phyloP scores from a whole-genome alignment of 2,329 filamentous ascomycete genomes.

The Apiospora hydei region DNA sequence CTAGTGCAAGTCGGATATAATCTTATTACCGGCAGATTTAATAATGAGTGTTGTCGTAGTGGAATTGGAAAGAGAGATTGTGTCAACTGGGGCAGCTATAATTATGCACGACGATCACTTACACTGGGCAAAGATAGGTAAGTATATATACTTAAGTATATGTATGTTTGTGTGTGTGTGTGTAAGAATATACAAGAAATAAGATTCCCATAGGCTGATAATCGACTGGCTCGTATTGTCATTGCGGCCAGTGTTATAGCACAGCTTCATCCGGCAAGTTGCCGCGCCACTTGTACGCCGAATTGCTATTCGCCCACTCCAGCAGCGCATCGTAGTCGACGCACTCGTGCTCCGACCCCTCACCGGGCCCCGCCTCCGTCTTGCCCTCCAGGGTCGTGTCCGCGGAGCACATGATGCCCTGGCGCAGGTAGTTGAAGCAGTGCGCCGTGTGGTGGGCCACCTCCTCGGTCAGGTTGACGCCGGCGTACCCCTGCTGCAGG shows the following conservation, averaged over 20 bases:
- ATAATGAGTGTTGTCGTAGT: too few relatives aligned
- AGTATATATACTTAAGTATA: too few relatives aligned
- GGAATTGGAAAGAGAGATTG: too few relatives aligned
- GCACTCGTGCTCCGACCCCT: conserved; percentile 46
- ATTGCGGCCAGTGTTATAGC: background rate
- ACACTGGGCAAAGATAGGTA: too few relatives aligned
- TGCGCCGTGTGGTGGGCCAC: conserved; percentile 56
- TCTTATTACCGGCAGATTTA: too few relatives aligned
- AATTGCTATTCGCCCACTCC: conserved; percentile 44
- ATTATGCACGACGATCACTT: too few relatives aligned
- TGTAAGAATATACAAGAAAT: background rate
- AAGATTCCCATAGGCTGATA: too few relatives aligned
- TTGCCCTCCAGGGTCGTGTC: conserved; percentile 55
- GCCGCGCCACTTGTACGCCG: conserved; percentile 40
- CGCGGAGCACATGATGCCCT: conserved; percentile 54
- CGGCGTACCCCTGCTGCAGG: conserved; percentile 45
- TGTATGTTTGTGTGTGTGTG: too few relatives aligned
- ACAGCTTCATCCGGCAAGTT: conserved; percentile 11
- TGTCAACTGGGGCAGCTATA: too few relatives aligned
- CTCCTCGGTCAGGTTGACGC: conserved; percentile 45
- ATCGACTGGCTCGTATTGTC: background rate
- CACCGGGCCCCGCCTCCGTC: conserved; percentile 45
- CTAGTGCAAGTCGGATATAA: background rate
- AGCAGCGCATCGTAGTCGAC: conserved; percentile 45
- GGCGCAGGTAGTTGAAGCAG: conserved; percentile 57